A percentile compares a stretch with the other conserved stretches of the same genome.
These are phyloP conservation scores for Ceratobasidium sp. DNA, from an alignment of 1,284 basidiomycete genomes.

Conservation along the genomic window DNA sequence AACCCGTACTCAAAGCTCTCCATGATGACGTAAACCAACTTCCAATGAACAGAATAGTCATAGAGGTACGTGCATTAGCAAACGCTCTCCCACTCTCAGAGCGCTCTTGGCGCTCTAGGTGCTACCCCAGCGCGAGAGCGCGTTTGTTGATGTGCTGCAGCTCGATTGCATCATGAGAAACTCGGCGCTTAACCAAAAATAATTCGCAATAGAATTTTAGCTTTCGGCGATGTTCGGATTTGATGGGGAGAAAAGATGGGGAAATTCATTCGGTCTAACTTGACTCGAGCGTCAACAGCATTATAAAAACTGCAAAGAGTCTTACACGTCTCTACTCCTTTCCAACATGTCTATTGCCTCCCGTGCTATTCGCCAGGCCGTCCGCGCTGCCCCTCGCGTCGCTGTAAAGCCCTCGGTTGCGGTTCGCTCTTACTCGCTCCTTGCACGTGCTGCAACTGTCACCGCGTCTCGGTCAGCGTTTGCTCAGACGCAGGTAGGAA, in stretches of 20 bases:
- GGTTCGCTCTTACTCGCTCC: constrained; percentile 75
- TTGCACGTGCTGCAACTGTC: constrained; percentile 65
- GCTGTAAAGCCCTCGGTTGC: constrained; percentile 60
- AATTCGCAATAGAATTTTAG: constrained; percentile 24
- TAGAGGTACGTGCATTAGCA: too few relatives aligned
- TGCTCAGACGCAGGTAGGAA: constrained; percentile 19
- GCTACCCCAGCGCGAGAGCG: too few relatives aligned
- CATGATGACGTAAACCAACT: too few relatives aligned
- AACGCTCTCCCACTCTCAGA: too few relatives aligned
- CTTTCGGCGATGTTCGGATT: constrained; percentile 37
- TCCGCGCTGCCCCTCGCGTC: constrained; percentile 66
- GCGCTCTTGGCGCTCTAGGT: too few relatives aligned
- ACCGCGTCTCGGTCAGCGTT: constrained; percentile 46
- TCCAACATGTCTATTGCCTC: constrained; percentile 47
- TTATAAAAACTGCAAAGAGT: constrained; percentile 1
- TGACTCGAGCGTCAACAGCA: constrained; percentile 33
- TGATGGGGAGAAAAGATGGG: constrained; percentile 28
- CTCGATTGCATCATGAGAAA: not conserved
- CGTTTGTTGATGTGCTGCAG: too few relatives aligned
- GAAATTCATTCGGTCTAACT: constrained; percentile 23
- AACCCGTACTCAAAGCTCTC: too few relatives aligned
- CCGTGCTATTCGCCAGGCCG: constrained; percentile 67
- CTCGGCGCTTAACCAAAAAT: constrained; percentile 19
- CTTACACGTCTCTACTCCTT: constrained; percentile 61
- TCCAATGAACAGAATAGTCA: too few relatives aligned